Base-by-base conservation (phyloP, 352 stramenopile species). In the Elongisporangium anandrum region DNA sequence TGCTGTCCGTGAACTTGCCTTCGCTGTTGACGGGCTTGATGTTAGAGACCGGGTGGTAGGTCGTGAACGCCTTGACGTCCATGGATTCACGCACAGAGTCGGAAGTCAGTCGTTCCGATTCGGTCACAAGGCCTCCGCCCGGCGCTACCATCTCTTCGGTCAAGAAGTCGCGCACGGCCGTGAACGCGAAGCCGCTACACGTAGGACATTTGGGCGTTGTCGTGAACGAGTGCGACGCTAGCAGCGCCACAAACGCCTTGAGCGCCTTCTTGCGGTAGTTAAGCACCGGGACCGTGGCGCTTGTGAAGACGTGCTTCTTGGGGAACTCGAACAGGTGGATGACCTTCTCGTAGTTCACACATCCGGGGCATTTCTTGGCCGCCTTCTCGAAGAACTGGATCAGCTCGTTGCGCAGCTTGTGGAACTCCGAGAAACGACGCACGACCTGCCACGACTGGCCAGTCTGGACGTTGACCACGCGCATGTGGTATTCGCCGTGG, bases 381-480 rank as follows among this genome's bases (percentile, higher is more conserved):
- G 71, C 80, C 50, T 72, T 72, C 22, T 55, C 63, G 49, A 92
- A 90, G 57, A 79, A 85, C 20, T 65, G 64, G n/a, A 92, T 61
- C 26, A 95, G 70, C 13, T 81, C 77, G 38, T 90, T 77, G 52
- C 81, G 83, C 55, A 95, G 70, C 64, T 73, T 57, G 22, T 91
- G 69, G 54, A 95, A 95, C 69, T 93, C 83, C 50, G 85, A 95
- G 68, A 92, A 95, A 47, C 83, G 85, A 52, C 77, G 85, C 21
- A 70, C 48, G 54, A 85, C 79, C 57, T 92, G 71, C 85, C 85
- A 95, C 3, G 70, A 68, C 68, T 93, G 79, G 2, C 70, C 73
- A 15, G 79, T 87, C 54, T 79, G 77, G 22, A 90, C 60, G 58
- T 89, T 92, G 26, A 69, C 79, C 45, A 92, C 72, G 38, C 75